phyloP scores from a whole-genome alignment of 345 rosid species.

The Angophora floribunda region DNA sequence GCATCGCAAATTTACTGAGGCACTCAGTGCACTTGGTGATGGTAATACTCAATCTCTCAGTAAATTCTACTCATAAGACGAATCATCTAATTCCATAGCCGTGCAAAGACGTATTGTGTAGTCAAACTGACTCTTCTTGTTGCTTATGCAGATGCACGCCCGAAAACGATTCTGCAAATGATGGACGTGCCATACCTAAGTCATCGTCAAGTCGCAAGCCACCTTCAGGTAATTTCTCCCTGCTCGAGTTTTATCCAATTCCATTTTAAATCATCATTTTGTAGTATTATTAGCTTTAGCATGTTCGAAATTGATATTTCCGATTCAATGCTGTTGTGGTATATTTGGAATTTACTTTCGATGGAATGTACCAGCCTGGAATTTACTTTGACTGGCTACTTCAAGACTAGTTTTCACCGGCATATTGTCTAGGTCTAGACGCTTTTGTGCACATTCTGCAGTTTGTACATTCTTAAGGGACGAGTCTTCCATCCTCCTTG shows the following conservation, averaged over 20 bases:
- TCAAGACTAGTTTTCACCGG: not conserved
- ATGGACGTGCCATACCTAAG: slow-evolving; percentile 39
- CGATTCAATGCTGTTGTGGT: not conserved
- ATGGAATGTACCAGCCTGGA: not conserved
- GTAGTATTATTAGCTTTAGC: not conserved
- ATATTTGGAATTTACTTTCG: not conserved
- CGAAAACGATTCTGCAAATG: slow-evolving; percentile 17
- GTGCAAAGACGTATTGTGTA: not conserved
- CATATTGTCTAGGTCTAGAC: not conserved
- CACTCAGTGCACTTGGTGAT: slow-evolving; percentile 23
- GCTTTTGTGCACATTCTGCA: not conserved
- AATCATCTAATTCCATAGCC: not conserved
- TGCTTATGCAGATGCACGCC: slow-evolving; percentile 25
- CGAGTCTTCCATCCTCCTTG: not conserved
- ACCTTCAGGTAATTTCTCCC: slow-evolving; percentile 40
- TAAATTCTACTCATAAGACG: slow-evolving; percentile 1
- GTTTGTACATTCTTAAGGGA: not conserved
- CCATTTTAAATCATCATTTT: not conserved
- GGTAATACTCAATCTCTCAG: not conserved
- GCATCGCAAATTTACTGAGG: slow-evolving; percentile 33
- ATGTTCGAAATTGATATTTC: not conserved
- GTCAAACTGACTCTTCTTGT: not conserved
- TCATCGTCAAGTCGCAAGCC: slow-evolving; percentile 39
- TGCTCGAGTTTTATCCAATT: not conserved
- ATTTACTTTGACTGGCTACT: not conserved